phyloP scores from a whole-genome alignment of 208 protist species.

The Vickermania ingenoplastis region DNA sequence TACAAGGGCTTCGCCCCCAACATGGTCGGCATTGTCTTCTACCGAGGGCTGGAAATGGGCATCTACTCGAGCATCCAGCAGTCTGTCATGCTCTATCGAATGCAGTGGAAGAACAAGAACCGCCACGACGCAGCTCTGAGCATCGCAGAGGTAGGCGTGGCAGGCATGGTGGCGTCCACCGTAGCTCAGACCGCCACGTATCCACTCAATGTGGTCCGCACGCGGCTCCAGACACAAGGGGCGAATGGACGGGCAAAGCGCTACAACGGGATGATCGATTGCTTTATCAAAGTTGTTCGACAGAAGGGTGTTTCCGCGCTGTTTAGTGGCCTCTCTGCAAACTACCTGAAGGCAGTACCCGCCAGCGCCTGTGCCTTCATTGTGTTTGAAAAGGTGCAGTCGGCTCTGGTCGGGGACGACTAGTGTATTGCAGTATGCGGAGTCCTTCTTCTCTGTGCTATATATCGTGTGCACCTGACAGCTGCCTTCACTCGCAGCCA shows the following conservation, averaged over 20 bases:
- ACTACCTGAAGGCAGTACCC: conserved; percentile 85
- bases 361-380: conserved; percentile 81
- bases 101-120: conserved; percentile 42
- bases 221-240: conserved; percentile 83
- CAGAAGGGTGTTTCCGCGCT: conserved; percentile 67
- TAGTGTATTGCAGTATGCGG: conserved; percentile 10
- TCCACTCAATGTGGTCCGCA: conserved; percentile 86
- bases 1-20: conserved; percentile 77
- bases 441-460: no score
- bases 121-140: conserved; percentile 57
- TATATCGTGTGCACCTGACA: no score
- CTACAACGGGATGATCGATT: conserved; percentile 84
- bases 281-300: conserved; percentile 72
- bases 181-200: conserved; percentile 86
- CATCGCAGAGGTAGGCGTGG: conserved; percentile 51
- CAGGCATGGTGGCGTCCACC: conserved; percentile 71
- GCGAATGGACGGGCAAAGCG: conserved; percentile 61
- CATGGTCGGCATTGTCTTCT: conserved; percentile 81
- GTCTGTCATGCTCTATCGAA: conserved; percentile 77
- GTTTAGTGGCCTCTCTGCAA: conserved; percentile 83
- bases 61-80: conserved; percentile 83
- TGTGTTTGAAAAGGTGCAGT: conserved; percentile 74
- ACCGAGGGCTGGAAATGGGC: conserved; percentile 84
- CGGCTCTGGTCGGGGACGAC: conserved; percentile 50
- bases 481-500: no score